Evolutionary conservation across 192 early-diverging fungal species (phyloP).

Genomic region (Coemansia sp.): DNA sequence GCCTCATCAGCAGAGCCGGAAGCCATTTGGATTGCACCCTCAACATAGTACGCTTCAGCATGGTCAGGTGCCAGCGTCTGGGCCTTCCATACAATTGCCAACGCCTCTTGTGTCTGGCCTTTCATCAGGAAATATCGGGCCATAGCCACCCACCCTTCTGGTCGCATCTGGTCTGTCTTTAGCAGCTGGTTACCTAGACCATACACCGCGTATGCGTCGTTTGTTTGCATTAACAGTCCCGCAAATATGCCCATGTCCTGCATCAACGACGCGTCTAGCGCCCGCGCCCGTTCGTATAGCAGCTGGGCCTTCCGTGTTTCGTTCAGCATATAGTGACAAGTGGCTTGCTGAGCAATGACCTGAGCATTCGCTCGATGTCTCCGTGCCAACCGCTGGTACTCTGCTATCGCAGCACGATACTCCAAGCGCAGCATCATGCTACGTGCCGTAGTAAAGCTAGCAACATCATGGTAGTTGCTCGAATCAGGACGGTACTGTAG

Average conservation of each 20-base stretch:
- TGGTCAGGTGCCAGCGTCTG: conserved; percentile 30
- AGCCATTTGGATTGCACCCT: conserved; percentile 39
- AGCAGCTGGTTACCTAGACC: conserved; percentile 34
- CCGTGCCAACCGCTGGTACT: conserved; percentile 17
- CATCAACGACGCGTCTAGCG: conserved; percentile 21
- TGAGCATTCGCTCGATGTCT: conserved; percentile 26
- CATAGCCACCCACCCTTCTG: conserved; percentile 52
- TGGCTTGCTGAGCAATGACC: conserved; percentile 30
- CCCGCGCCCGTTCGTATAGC: conserved; percentile 31
- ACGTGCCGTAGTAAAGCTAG: conserved; percentile 15
- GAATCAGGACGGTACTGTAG: conserved; percentile 6
- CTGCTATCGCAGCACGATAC: conserved; percentile 16
- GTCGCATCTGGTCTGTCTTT: conserved; percentile 23
- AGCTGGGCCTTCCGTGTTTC: conserved; percentile 8
- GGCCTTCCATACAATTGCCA: conserved; percentile 49
- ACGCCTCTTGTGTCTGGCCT: conserved; percentile 36
- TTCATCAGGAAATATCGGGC: conserved; percentile 34
- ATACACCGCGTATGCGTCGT: conserved; percentile 30
- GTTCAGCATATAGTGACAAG: conserved; percentile 34
- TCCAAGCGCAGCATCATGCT: conserved; percentile 26
- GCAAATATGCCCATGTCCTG: conserved; percentile 39
- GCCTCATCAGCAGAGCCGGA: conserved; percentile 27
- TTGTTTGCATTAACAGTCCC: conserved; percentile 13
- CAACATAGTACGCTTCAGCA: conserved; percentile 31
- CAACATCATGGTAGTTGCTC: conserved; percentile 26